These are phyloP conservation scores for Colletotrichum gloeosporioides DNA, from an alignment of 2,329 filamentous ascomycete species.

Conservation along the genomic window DNA sequence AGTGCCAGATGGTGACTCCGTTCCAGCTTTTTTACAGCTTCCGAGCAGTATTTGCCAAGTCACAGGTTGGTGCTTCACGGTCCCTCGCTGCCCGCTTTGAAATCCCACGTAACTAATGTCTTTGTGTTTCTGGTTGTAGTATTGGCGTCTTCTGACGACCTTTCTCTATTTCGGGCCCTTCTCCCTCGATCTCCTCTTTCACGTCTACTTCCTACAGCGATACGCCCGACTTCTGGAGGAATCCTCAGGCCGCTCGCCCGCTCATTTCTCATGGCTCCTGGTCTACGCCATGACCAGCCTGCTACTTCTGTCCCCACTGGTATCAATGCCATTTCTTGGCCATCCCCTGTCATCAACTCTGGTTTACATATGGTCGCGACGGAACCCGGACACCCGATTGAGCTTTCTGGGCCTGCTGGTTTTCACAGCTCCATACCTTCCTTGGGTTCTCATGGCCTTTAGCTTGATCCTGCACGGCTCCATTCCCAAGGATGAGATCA, in stretches of 20 bases:
- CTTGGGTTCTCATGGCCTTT: slow-evolving; percentile 95
- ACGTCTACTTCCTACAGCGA: slow-evolving; percentile 97
- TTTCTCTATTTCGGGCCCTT: slow-evolving; percentile 98
- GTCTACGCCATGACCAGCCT: slow-evolving; percentile 83
- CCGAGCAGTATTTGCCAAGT: slow-evolving; percentile 87
- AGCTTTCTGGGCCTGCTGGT: slow-evolving; percentile 89
- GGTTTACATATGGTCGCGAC: slow-evolving; percentile 96
- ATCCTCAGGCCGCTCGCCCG: slow-evolving; percentile 87
- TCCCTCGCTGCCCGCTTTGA: background rate
- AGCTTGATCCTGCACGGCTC: slow-evolving; percentile 89
- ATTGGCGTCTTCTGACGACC: slow-evolving; percentile 94
- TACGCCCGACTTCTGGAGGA: slow-evolving; percentile 96
- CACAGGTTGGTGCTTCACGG: slow-evolving; percentile 68
- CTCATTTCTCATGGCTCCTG: slow-evolving; percentile 94
- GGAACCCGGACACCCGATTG: slow-evolving; percentile 89
- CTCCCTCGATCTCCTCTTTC: slow-evolving; percentile 92
- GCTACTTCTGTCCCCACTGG: slow-evolving; percentile 81
- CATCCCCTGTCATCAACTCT: slow-evolving; percentile 90
- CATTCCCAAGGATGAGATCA: slow-evolving; percentile 93
- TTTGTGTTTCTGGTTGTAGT: slow-evolving; percentile 57
- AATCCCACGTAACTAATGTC: slow-evolving; percentile 10
- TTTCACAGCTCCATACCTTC: slow-evolving; percentile 92
- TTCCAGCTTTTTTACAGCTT: slow-evolving; percentile 99
- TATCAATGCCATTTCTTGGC: slow-evolving; percentile 94
- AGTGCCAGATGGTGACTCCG: slow-evolving; percentile 89